Conservation (phyloP, 2,329 filamentous ascomycete genomes). For the Sporothrix euskadiensis region DNA sequence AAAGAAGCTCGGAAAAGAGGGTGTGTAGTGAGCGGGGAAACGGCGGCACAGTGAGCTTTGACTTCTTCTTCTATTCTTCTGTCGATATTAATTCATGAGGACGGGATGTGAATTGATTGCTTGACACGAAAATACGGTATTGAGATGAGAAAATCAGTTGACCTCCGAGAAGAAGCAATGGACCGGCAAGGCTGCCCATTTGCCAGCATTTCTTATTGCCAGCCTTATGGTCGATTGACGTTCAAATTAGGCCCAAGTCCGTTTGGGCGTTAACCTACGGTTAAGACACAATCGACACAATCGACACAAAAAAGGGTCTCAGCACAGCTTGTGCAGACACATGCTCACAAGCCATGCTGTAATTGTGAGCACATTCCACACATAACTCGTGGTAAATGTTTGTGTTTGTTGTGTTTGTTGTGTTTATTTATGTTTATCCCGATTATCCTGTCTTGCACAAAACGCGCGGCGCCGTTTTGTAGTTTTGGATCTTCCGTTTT, state of each 20-base stretch:
- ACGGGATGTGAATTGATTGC: not conserved
- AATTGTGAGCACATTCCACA: not conserved
- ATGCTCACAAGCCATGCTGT: not conserved
- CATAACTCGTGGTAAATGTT: not conserved
- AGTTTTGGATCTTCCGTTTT: not conserved
- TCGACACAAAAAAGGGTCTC: not conserved
- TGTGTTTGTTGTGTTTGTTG: not conserved
- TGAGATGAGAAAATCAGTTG: not conserved
- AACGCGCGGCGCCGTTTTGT: not conserved
- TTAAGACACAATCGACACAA: not conserved
- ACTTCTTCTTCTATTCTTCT: constrained; percentile 3
- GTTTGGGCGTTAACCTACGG: not conserved
- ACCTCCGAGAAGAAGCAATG: not conserved
- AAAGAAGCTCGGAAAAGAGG: not conserved
- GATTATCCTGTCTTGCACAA: not conserved
- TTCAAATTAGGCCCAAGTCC: not conserved
- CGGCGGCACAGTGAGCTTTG: constrained; percentile 3
- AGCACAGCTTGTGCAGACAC: constrained; percentile 11
- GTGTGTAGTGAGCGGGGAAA: not conserved
- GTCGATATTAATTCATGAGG: not conserved
- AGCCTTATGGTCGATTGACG: not conserved
- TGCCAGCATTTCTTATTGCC: not conserved
- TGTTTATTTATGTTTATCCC: not conserved
- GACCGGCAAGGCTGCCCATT: constrained; percentile 2
- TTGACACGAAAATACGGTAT: not conserved